These are phyloP conservation scores for Globisporangium nagaii DNA, from an alignment of 352 stramenopile species.

Conservation along the genomic window DNA sequence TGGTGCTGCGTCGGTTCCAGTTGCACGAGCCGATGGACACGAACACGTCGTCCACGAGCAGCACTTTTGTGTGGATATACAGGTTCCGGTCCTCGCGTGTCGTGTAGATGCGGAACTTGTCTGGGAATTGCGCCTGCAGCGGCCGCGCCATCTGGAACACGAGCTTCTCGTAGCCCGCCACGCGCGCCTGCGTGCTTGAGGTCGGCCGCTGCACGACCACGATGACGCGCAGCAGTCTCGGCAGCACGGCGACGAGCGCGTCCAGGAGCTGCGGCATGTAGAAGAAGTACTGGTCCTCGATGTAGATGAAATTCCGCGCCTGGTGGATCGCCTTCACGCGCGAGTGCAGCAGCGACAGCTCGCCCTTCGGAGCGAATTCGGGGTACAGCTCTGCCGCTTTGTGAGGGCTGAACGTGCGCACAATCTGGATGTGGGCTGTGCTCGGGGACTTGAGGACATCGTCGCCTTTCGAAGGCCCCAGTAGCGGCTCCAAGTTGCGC, in stretches of 20 bases:
- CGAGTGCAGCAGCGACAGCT: constrained; percentile 45
- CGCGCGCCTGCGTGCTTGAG: constrained; percentile 19
- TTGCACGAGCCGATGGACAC: constrained; percentile 86
- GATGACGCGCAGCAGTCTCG: constrained; percentile 39
- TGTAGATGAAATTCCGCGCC: constrained; percentile 57
- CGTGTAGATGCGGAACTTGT: constrained; percentile 55
- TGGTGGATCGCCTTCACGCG: constrained; percentile 53
- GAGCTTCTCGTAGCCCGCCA: constrained; percentile 62
- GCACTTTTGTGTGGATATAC: constrained; percentile 78
- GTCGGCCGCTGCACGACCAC: constrained; percentile 40
- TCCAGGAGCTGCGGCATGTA: constrained; percentile 51
- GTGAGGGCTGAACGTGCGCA: constrained; percentile 50
- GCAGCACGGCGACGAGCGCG: constrained; percentile 34
- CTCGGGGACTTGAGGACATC: background rate
- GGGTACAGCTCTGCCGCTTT: constrained; percentile 24
- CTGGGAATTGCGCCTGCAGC: constrained; percentile 39
- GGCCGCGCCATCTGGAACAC: constrained; percentile 55
- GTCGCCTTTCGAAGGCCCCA: background rate
- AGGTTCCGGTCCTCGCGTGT: constrained; percentile 40
- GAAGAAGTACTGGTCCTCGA: constrained; percentile 75
- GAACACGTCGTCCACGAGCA: constrained; percentile 84
- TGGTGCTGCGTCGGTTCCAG: constrained; percentile 89
- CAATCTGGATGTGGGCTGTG: constrained; percentile 35
- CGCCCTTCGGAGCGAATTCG: constrained; percentile 40
- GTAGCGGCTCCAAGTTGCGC: constrained; percentile 2